Base-by-base conservation (phyloP, 495 filamentous ascomycete genomes). In the Beverwykella pulmonaria region DNA sequence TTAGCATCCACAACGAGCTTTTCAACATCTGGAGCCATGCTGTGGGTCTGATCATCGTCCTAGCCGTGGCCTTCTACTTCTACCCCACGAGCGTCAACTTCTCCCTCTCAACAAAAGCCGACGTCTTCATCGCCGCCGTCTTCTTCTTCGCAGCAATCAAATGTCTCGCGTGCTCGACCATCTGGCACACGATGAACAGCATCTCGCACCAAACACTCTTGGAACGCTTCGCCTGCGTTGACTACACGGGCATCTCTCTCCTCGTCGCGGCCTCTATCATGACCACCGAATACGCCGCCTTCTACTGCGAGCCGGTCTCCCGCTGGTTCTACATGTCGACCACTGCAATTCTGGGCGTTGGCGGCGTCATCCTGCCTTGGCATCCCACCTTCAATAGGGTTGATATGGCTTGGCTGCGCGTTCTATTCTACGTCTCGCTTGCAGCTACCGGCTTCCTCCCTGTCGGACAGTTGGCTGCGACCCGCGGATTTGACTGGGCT, bases 101-200 rank as follows among this genome's bases (percentile, higher is more conserved):
- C 80, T 85, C 86, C 30, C 77, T 90, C 64, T 95, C 92, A 78
- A 91, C 91, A 52, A 92, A 90, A 44, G 82, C 90, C 32, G 95
- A 99, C 69, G 83, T 97, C 56, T 84, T 91, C 70, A 89, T 98
- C 61, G 92, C 95, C 0, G 92, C 90, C 14, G 82, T 94, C 34
- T 99, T 99, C 83, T 97, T 99, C 82, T 92, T 96, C 73, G 94
- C 93, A 36, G 94, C 94, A 53, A 92, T 88, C 81, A 96, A 98
- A 80, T 97, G 93, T 75, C 84, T 99, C 62, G 86, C 93, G 79
- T 98, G 95, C 86, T 92, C 88, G 68, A 91, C 89, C 66, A 88
- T 98, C 70, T 98, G 93, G 94, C 94, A 99, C 80, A 96, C 93
- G 15, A 97, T 99, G 91, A 95, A 90, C 81, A 90, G 89, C 67